Evolutionary conservation across 148 eudicot genomes (phyloP), one percentile per base, ranked within the genome.

Genomic region (Bassia scoparia): DNA sequence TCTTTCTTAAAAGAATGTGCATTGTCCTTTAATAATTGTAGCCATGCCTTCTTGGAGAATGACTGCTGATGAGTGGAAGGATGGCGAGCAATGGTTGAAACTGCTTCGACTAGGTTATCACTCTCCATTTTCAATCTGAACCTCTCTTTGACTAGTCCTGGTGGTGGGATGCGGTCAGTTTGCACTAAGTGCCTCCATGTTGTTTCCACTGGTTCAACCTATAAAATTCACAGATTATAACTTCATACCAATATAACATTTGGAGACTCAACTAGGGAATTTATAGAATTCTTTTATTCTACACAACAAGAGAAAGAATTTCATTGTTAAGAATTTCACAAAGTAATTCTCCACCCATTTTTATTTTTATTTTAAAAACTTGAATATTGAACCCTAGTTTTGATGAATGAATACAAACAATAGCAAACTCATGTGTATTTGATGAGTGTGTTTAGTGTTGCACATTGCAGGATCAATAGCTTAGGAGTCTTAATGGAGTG

Each of bases 171-270:
- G 13, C 83, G 93, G 60, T 84, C 77, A 17, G 78, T 64, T 58
- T 74, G 74, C 33, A 75, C 73, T 81, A 94, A 79, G 80, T 89
- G 90, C 69, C 78, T 84, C 98, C 97, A 91, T 58, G 93, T 91
- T 71, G 79, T 81, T 77, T 91, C 97, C 76, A 94, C 77, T 38
- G 82, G 63, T 74, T 75, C 86, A 48, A 34, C 78, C 98, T 93
- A 79, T 1, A 76, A 58, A 79, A 33, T 30, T 34, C 44, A 38
- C 20, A 24, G 12, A 17, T 27, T 68, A 43, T 24, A n/a, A n/a
- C n/a, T n/a, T n/a, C n/a, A n/a, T n/a, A n/a, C n/a, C n/a, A n/a
- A n/a, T n/a, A n/a, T n/a, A 17, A 68, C 48, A 38, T 21, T 55
- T 58, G 27, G 24, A 3, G 43, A 58, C 3, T 30, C 65, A 21